Conservation (phyloP, 2,329 filamentous ascomycete genomes). For the Fusarium irregulare region DNA sequence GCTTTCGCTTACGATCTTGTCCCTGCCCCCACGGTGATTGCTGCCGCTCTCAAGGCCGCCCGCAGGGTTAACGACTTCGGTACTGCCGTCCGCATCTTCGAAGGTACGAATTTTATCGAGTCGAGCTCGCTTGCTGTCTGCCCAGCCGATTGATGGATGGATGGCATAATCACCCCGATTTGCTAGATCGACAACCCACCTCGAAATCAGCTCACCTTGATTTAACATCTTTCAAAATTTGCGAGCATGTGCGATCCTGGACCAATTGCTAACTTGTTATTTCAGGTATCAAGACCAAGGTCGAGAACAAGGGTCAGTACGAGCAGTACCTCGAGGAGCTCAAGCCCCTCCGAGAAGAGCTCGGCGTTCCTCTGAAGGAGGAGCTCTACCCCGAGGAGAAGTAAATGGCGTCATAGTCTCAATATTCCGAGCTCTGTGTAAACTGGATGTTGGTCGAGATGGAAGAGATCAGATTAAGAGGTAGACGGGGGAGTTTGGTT, state of each 20-base stretch:
- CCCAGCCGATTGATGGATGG: constrained; percentile 28
- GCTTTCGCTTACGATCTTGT: constrained; percentile 99
- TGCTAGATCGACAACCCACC: constrained; percentile 13
- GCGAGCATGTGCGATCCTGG: constrained; percentile 5
- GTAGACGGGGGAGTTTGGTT: constrained; percentile 48
- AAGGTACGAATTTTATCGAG: constrained; percentile 73
- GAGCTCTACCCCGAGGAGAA: constrained; percentile 82
- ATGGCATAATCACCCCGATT: constrained; percentile 13
- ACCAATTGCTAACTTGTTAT: constrained; percentile 32
- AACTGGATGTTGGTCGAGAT: constrained; percentile 52
- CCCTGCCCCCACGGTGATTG: constrained; percentile 89
- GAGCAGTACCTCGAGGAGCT: constrained; percentile 95
- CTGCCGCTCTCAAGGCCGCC: constrained; percentile 91
- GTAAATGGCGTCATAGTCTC: constrained; percentile 50
- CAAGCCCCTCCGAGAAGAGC: constrained; percentile 90
- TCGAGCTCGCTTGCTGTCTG: constrained; percentile 21
- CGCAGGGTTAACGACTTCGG: constrained; percentile 98
- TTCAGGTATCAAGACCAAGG: constrained; percentile 96
- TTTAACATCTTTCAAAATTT: neutral
- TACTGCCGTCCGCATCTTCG: constrained; percentile 97
- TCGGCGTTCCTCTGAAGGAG: constrained; percentile 92
- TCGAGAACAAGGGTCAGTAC: constrained; percentile 98
- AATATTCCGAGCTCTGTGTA: constrained; percentile 46
- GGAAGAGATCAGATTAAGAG: constrained; percentile 45
- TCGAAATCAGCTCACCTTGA: neutral